Evolutionary conservation across 768 basidiomycete genomes (phyloP).

Genomic region (Trichaptum fuscoviolaceum): DNA sequence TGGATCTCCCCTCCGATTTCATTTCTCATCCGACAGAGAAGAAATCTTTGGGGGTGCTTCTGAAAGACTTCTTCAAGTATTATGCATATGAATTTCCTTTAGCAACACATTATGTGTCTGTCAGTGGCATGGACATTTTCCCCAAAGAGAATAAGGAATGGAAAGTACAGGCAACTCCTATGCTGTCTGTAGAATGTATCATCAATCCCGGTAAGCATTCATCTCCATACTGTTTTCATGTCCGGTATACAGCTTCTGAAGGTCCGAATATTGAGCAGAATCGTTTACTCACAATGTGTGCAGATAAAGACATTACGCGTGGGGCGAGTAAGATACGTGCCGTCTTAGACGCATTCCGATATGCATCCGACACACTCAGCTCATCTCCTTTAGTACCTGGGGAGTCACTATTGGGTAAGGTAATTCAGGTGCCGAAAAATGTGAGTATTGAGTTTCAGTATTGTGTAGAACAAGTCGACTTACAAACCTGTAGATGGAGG

Average conservation of each 20-base stretch:
- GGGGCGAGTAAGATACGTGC: constrained; percentile 26
- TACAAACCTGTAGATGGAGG: not conserved
- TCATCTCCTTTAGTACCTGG: not conserved
- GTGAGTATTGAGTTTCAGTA: not conserved
- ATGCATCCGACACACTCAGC: constrained; percentile 15
- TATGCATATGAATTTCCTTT: constrained; percentile 49
- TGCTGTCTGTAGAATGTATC: constrained; percentile 38
- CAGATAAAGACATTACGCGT: constrained; percentile 38
- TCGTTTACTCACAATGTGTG: not conserved
- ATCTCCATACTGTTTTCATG: not conserved
- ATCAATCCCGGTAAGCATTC: constrained; percentile 31
- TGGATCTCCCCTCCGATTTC: constrained; percentile 41
- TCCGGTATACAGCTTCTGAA: constrained; percentile 2
- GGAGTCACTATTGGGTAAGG: not conserved
- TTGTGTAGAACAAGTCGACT: not conserved
- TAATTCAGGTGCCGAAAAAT: not conserved
- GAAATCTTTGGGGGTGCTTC: constrained; percentile 49
- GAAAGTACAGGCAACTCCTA: constrained; percentile 13
- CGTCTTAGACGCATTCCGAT: constrained; percentile 31
- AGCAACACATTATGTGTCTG: constrained; percentile 34
- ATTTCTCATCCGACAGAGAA: constrained; percentile 42
- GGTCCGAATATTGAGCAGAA: not conserved
- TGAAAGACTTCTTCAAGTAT: constrained; percentile 61
- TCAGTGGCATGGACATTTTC: constrained; percentile 28
- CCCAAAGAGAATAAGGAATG: constrained; percentile 31